These are phyloP conservation scores for Lithospermum erythrorhizon DNA, from an alignment of 257 asterid genomes.

Conservation along the genomic window DNA sequence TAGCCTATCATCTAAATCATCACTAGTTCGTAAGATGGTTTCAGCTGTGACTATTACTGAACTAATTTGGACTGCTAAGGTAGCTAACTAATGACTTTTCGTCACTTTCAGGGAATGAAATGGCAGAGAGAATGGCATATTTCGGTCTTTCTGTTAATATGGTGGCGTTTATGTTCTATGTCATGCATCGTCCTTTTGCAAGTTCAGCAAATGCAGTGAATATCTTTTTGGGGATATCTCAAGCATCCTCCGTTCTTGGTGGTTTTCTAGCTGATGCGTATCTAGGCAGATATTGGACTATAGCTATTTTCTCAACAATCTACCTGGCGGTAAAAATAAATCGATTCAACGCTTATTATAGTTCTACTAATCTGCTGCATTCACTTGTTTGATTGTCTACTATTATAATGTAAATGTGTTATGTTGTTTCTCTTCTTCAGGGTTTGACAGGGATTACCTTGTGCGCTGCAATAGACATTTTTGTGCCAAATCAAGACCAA, in stretches of 20 bases:
- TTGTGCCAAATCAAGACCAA: slow-evolving; percentile 70
- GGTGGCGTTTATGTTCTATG: slow-evolving; percentile 95
- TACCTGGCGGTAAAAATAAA: slow-evolving; percentile 60
- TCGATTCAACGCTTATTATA: neutral
- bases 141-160: slow-evolving; percentile 92
- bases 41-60: too few relatives aligned
- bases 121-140: slow-evolving; percentile 99
- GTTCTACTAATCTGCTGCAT: neutral
- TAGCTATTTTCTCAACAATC: slow-evolving; percentile 84
- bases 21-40: too few relatives aligned
- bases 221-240: slow-evolving; percentile 88
- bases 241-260: slow-evolving; percentile 89
- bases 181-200: slow-evolving; percentile 89
- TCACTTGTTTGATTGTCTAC: neutral
- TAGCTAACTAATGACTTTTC: neutral
- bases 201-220: slow-evolving; percentile 87
- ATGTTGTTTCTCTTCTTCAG: slow-evolving; percentile 8
- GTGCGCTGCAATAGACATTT: slow-evolving; percentile 44
- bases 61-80: neutral
- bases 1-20: too few relatives aligned
- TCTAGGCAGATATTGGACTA: slow-evolving; percentile 96
- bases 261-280: slow-evolving; percentile 95
- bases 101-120: slow-evolving; percentile 63
- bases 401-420: too few relatives aligned
- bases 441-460: slow-evolving; percentile 89